Evolutionary conservation across 495 filamentous ascomycete genomes (phyloP), one percentile per base, ranked within the genome.

Genomic region (Cetradonia linearis): DNA sequence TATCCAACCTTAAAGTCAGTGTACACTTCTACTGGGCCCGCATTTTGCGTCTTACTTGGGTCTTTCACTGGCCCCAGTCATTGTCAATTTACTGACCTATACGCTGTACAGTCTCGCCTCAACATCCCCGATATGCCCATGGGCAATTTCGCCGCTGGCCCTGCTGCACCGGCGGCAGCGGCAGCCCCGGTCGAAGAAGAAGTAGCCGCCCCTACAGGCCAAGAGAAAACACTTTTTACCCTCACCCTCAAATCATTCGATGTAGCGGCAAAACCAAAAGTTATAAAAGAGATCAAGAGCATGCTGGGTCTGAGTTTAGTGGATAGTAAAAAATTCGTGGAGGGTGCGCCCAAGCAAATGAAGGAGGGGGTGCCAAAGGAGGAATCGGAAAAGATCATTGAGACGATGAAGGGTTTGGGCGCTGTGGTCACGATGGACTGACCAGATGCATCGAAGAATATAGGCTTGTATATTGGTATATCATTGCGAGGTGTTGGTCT

Each of bases 271-370:
- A 99, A 99, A 78, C 89, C 94, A 58, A 99, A 99, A 83, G 77
- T 99, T 60, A 99, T 99, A 78, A 99, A 99, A 82, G 93, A 99
- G 80, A 85, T 99, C 74, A 99, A 99, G 83, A 82, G 80, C 67
- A 81, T 99, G 81, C 79, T 99, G 56, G 93, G 94, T 5, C 74
- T 99, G 73, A 94, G 88, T 70, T 80, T 99, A 74, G 93, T 99
- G 66, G 93, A 99, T 74, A 95, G 90, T 76, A 99, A 99, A 86
- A 99, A 99, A 81, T 99, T 99, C 74, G 93, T 97, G 65, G 93
- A 99, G 81, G 87, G 86, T 67, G 89, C 86, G 70, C 93, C 93
- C 64, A 99, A 99, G 88, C 76, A 88, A 68, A 85, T 99, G 89
- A 97, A 95, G 84, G 93, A 99, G 74, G 87, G 84, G 14, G 89